phyloP scores from a whole-genome alignment of 768 basidiomycete species.

The Trametes maxima region DNA sequence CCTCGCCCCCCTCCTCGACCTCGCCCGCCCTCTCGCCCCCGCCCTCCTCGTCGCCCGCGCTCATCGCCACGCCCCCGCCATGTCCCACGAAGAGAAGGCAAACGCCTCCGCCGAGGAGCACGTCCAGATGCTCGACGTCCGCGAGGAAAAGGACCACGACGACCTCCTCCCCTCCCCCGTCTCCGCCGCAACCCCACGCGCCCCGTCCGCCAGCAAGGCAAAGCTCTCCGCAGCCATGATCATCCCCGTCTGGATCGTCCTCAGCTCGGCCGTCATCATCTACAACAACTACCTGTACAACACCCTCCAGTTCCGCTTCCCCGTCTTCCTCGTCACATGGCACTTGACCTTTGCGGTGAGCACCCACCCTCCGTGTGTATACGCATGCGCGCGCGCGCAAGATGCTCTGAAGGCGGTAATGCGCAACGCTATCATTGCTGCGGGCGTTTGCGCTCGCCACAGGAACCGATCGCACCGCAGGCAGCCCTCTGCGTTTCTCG shows the following conservation, averaged over 20 bases:
- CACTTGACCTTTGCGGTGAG: slow-evolving; percentile 69
- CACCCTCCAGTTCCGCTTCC: slow-evolving; percentile 80
- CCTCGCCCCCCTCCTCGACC: neutral
- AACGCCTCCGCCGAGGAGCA: slow-evolving; percentile 13
- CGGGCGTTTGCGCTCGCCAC: slow-evolving; percentile 3
- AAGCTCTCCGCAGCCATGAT: slow-evolving; percentile 68
- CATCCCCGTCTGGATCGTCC: slow-evolving; percentile 91
- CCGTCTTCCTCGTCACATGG: slow-evolving; percentile 92
- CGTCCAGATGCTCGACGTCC: slow-evolving; percentile 31
- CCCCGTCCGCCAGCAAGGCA: slow-evolving; percentile 33
- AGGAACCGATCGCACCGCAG: slow-evolving; percentile 8
- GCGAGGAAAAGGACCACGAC: slow-evolving; percentile 26
- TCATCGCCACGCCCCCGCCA: neutral
- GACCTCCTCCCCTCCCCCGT: slow-evolving; percentile 60
- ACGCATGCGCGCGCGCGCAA: too few relatives aligned
- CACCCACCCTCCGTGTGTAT: slow-evolving; percentile 12
- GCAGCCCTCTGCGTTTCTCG: neutral
- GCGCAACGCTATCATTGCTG: slow-evolving; percentile 8
- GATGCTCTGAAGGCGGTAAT: neutral
- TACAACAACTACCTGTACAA: slow-evolving; percentile 95
- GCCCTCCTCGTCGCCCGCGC: neutral
- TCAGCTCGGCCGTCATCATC: slow-evolving; percentile 89
- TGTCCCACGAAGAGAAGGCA: slow-evolving; percentile 15
- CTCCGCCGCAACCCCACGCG: slow-evolving; percentile 43
- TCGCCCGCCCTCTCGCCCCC: neutral